Evolutionary conservation across 2,329 filamentous ascomycete species (phyloP), one percentile per base, ranked within the genome.

Genomic region (Aaosphaeria arxii): DNA sequence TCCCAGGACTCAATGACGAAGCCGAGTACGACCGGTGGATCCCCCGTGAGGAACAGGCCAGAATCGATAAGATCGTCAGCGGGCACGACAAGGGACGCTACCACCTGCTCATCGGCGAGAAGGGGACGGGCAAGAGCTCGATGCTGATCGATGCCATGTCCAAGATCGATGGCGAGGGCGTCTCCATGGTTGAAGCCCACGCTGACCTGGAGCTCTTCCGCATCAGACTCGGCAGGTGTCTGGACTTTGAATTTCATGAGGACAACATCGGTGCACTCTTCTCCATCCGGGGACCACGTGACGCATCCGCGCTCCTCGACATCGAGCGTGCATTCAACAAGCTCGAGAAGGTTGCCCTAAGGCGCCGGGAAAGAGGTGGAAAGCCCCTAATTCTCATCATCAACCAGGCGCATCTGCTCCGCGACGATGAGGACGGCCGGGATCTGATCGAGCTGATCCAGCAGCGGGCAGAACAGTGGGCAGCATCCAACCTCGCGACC

Each of bases 251-350:
- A 66, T 99, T 88, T 61, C 90, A 97, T 65, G 94, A 97, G 73
- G 94, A 99, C 74, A 96, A 95, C 64, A 96, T 99, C 53, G 94
- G 94, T 40, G 89, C 89, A 5, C 87, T 99, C 51, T 99, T 99
- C 71, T 95, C 89, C 50, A 95, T 99, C 63, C 84, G 88, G 30
- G 94, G 94, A 0, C 94, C 94, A 0, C 83, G 94, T 40, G 94
- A 99, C 62, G 91, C 89, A 3, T 95, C 90, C 0, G 91, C 94
- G 4, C 76, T 99, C 32, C 79, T 99, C 1, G 94, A 99, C 66
- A 96, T 99, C 53, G 94, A 99, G 67, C 84, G 94, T 30, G 94
- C 94, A 0, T 86, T 99, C 68, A 99, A 99, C 78, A 99, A 99
- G 72, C 76, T 99, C 7, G 94, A 99, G 66, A 99, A 99, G 70